Percentiles rank a stretch among this genome's conserved stretches.
Conservation (phyloP, 2,329 filamentous ascomycete genomes). For the Colletotrichum sp. region DNA sequence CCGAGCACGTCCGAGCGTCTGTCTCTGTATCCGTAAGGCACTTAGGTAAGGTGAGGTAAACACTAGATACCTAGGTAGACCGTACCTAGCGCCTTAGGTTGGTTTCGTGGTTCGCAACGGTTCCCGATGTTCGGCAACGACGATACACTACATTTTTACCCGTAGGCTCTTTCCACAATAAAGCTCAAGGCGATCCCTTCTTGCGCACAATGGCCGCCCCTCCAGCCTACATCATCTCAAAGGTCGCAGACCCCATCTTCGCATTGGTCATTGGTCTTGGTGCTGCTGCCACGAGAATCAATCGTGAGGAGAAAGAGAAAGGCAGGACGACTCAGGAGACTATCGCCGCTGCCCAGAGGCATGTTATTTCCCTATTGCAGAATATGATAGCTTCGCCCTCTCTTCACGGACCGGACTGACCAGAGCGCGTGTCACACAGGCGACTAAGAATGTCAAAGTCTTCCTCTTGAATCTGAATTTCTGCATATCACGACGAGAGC, state of each 20-base stretch:
- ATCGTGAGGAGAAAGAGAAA: constrained; percentile 63
- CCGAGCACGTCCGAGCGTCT: neutral
- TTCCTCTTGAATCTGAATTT: neutral
- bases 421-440: constrained; percentile 10
- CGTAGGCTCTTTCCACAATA: neutral
- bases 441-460: constrained; percentile 23
- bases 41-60: too few relatives aligned
- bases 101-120: neutral
- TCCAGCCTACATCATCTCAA: constrained; percentile 62
- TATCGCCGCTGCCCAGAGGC: constrained; percentile 51
- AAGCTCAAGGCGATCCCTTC: neutral
- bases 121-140: neutral
- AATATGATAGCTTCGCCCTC: neutral
- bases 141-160: neutral
- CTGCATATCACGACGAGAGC: neutral
- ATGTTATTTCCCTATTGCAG: constrained; percentile 1
- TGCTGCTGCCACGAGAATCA: constrained; percentile 61
- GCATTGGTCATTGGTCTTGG: constrained; percentile 60
- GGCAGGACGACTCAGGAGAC: constrained; percentile 57
- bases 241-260: constrained; percentile 62
- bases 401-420: neutral
- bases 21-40: neutral
- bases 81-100: too few relatives aligned
- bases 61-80: neutral
- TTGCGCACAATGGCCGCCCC: constrained; percentile 51